phyloP scores from a whole-genome alignment of 129 eudicot genomes.

The Gnaphalium uliginosum region DNA sequence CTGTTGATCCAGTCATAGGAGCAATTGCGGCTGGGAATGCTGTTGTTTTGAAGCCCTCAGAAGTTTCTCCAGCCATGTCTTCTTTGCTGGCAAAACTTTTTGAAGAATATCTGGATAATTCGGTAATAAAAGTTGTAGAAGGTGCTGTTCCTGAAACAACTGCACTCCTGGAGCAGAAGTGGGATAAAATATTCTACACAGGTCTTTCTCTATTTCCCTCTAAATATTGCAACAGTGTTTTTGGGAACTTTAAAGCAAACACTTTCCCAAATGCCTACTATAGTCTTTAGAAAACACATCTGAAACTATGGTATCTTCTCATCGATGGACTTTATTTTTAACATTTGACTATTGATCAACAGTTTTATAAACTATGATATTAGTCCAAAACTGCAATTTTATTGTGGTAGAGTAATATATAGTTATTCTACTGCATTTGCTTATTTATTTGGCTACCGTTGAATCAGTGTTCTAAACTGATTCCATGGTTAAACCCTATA shows the following conservation, averaged over 20 bases:
- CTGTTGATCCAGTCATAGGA: constrained; percentile 88
- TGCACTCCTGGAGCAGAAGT: constrained; percentile 78
- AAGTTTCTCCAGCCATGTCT: constrained; percentile 78
- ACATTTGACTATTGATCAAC: not conserved
- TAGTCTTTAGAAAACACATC: not conserved
- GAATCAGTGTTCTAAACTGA: not conserved
- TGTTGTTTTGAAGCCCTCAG: constrained; percentile 87
- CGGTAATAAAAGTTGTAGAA: constrained; percentile 82
- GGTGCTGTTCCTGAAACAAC: constrained; percentile 82
- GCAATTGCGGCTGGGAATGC: constrained; percentile 98
- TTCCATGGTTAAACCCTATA: too few relatives aligned
- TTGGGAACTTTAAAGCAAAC: not conserved
- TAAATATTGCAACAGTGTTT: not conserved
- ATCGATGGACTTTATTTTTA: not conserved
- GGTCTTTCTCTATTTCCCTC: constrained; percentile 38
- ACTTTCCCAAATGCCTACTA: not conserved
- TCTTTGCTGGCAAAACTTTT: constrained; percentile 61
- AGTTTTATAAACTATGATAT: not conserved
- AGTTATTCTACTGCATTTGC: not conserved
- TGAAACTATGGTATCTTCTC: not conserved
- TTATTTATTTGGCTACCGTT: not conserved
- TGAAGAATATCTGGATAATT: constrained; percentile 65
- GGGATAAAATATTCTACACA: constrained; percentile 97
- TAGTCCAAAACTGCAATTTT: not conserved
- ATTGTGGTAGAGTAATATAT: not conserved